Percentiles rank a stretch among this genome's conserved stretches.
Evolutionary conservation across 306 rosid genomes (phyloP).

Genomic region (Senna tora): DNA sequence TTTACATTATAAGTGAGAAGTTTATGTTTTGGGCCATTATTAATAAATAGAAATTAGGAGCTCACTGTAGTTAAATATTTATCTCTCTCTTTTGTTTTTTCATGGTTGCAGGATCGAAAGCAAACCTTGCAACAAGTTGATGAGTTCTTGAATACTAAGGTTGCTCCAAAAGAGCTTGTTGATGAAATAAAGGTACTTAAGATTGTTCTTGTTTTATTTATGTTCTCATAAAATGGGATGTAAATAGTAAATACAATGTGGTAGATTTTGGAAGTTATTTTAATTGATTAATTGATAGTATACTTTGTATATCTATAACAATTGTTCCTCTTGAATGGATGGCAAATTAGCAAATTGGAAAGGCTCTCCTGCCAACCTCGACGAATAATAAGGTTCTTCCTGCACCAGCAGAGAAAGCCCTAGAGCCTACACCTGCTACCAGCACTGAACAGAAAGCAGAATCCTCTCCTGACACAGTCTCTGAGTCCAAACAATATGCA

Average conservation of each 20-base stretch:
- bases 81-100: neutral
- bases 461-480: constrained; percentile 40
- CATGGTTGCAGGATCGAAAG: constrained; percentile 71
- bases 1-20: no score
- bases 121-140: constrained; percentile 69
- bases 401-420: constrained; percentile 49
- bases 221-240: constrained; percentile 1
- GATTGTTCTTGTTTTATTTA: neutral
- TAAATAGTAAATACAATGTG: neutral
- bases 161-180: constrained; percentile 83
- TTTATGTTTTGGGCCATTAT: constrained; percentile 14
- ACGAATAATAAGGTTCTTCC: constrained; percentile 68
- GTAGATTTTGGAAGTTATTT: constrained; percentile 12
- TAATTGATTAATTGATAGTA: neutral
- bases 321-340: constrained; percentile 27
- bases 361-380: constrained; percentile 75
- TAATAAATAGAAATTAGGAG: neutral
- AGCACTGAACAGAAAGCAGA: constrained; percentile 54
- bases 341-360: constrained; percentile 76
- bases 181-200: constrained; percentile 76
- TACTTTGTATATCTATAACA: neutral
- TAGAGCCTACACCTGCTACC: constrained; percentile 51
- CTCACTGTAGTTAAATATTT: neutral
- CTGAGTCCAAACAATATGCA: constrained; percentile 48
- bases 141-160: constrained; percentile 80